Conservation (phyloP, 768 basidiomycete species). For the Lyophyllum semitale region DNA sequence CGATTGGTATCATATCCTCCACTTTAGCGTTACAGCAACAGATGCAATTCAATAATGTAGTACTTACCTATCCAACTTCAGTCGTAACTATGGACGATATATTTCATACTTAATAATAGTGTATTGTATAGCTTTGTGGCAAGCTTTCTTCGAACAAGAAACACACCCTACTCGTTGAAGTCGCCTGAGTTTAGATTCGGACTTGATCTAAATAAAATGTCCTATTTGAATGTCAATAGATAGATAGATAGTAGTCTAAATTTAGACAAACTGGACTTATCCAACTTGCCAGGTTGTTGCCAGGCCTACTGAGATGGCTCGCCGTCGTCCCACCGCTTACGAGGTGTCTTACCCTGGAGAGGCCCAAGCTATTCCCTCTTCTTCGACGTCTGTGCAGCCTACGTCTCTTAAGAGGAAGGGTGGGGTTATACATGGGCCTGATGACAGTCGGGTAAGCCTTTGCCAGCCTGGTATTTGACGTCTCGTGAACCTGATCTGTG, state of each 20-base stretch:
- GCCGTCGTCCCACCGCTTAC: constrained; percentile 52
- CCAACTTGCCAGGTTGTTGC: too few relatives aligned
- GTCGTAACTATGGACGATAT: neutral
- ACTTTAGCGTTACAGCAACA: neutral
- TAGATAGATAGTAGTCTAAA: neutral
- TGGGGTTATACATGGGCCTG: constrained; percentile 6
- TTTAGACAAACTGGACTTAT: too few relatives aligned
- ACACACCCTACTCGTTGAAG: too few relatives aligned
- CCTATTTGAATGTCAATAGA: too few relatives aligned
- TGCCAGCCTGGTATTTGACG: neutral
- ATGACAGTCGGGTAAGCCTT: constrained; percentile 21
- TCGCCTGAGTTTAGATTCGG: too few relatives aligned
- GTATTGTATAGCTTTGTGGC: neutral
- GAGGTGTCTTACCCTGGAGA: constrained; percentile 56
- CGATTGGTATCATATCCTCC: neutral
- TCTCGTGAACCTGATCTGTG: neutral
- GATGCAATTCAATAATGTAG: neutral
- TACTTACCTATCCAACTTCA: neutral
- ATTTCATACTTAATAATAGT: neutral
- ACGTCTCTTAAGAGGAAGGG: constrained; percentile 23
- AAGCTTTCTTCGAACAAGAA: neutral
- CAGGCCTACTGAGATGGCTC: constrained; percentile 33
- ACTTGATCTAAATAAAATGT: too few relatives aligned
- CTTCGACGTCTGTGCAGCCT: constrained; percentile 5
- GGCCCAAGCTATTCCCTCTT: constrained; percentile 8